Conservation (phyloP, 2,329 filamentous ascomycete species). For the Pseudogymnoascus sp. region DNA sequence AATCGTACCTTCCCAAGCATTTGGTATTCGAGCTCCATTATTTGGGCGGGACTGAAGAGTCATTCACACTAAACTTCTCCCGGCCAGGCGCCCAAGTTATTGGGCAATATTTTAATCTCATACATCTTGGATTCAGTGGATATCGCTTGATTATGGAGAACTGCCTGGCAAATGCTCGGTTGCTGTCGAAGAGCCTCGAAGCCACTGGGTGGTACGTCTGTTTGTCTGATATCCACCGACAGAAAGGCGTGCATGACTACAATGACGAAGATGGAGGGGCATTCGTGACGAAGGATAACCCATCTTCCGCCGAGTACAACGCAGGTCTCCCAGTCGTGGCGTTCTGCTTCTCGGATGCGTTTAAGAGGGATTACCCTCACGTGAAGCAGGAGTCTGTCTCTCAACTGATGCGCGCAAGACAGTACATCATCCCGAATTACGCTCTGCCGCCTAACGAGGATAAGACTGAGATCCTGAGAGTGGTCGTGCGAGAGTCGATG, state of each 20-base stretch:
- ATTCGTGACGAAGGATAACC: conserved; percentile 33
- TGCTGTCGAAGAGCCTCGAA: conserved; percentile 56
- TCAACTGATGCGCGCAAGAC: conserved; percentile 53
- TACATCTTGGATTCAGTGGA: conserved; percentile 59
- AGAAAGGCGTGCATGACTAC: conserved; percentile 35
- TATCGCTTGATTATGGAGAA: conserved; percentile 60
- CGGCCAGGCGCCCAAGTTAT: conserved; percentile 62
- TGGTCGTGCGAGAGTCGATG: conserved; percentile 60
- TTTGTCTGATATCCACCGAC: conserved; percentile 57
- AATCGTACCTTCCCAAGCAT: conserved; percentile 55
- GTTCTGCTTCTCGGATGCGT: conserved; percentile 54
- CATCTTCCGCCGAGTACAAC: conserved; percentile 52
- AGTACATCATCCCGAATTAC: conserved; percentile 68
- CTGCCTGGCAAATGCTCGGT: conserved; percentile 53
- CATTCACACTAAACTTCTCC: conserved; percentile 65
- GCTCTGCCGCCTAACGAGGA: conserved; percentile 54
- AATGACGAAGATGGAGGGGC: conserved; percentile 25
- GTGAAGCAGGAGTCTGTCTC: conserved; percentile 57
- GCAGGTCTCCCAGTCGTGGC: conserved; percentile 61
- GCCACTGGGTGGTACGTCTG: conserved; percentile 58
- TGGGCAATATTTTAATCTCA: conserved; percentile 65
- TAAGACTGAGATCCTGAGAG: conserved; percentile 55
- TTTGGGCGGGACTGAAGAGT: conserved; percentile 62
- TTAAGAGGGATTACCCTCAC: conserved; percentile 51
- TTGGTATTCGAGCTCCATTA: conserved; percentile 65